Evolutionary conservation across 495 filamentous ascomycete genomes (phyloP).

Genomic region (Podospora fimiseda): DNA sequence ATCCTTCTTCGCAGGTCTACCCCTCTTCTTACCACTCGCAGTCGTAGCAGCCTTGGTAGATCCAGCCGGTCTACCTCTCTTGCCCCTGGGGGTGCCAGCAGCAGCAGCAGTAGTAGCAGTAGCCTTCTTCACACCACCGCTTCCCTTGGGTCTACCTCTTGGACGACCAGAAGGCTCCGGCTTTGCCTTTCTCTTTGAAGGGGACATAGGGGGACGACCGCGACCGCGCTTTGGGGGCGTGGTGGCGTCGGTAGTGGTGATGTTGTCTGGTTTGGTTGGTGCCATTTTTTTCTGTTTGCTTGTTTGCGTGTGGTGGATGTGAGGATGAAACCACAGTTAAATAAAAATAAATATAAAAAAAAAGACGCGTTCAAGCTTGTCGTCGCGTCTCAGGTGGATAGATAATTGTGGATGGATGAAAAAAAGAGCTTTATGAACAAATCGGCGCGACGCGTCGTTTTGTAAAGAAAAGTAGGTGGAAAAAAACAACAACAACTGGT

Average conservation of each 20-base stretch:
- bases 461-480: too few relatives aligned
- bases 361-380: too few relatives aligned
- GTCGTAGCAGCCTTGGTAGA: not conserved
- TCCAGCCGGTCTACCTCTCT: slow-evolving; percentile 5
- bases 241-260: too few relatives aligned
- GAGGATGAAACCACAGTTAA: too few relatives aligned
- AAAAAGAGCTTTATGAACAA: too few relatives aligned
- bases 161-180: slow-evolving; percentile 35
- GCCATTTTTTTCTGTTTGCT: slow-evolving; percentile 12
- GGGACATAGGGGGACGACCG: slow-evolving; percentile 31
- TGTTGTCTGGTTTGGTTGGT: slow-evolving; percentile 12
- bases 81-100: not conserved
- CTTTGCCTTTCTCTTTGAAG: slow-evolving; percentile 22
- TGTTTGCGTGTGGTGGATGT: not conserved
- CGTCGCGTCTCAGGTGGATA: too few relatives aligned
- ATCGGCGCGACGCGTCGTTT: too few relatives aligned
- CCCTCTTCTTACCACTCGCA: too few relatives aligned
- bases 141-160: slow-evolving; percentile 41
- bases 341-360: too few relatives aligned
- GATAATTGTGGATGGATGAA: too few relatives aligned
- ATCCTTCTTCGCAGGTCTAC: too few relatives aligned
- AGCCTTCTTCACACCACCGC: slow-evolving; percentile 31
- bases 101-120: slow-evolving; percentile 2
- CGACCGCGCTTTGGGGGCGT: slow-evolving; percentile 37
- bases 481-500: too few relatives aligned